Evolutionary conservation across 2,329 filamentous ascomycete species (phyloP), one percentile per base, ranked within the genome.

Genomic region (Aspergillus fijiensis): DNA sequence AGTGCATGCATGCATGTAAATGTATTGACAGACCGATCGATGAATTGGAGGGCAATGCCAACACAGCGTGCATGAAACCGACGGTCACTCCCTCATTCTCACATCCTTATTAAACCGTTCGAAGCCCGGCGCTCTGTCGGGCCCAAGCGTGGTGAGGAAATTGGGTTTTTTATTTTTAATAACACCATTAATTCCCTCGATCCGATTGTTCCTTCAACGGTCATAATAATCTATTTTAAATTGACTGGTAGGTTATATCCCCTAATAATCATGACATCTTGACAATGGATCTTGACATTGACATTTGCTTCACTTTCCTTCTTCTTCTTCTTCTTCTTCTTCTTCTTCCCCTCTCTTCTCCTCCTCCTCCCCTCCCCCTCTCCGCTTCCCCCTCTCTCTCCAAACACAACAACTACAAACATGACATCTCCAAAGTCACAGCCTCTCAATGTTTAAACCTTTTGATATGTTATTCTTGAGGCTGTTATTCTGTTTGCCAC

Each of bases 71-170:
- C 39, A 45, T 45, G 16, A 45, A 10, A 19, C 16, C 39, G 33
- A 35, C 12, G 11, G 33, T 52, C 31, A 3, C 16, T 45, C 39
- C 39, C 39, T 45, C 39, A 5, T 45, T 19, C 39, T 45, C 39
- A 45, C 16, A 50, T 50, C 29, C n/a, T 29, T 50, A 35, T 29
- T 23, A 25, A 45, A 21, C 25, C 33, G 21, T 39, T 52, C 39
- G 39, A 29, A 55, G 53, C 53, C 53, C 53, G 53, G 53, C 14
- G 19, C 53, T 55, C 45, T 12, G 21, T 49, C 27, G 53, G 53
- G 53, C 25, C 53, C 53, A 55, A 55, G 53, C 53, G 53, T 49
- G 25, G 33, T 16, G 23, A 35, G 42, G 9, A 12, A 29, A 14
- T 47, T 19, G 16, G 12, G 39, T 56, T 21, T 56, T 35, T 51